Base-by-base conservation (phyloP, 176 grass and related monocot genomes). In the Rhynchospora pubera region DNA sequence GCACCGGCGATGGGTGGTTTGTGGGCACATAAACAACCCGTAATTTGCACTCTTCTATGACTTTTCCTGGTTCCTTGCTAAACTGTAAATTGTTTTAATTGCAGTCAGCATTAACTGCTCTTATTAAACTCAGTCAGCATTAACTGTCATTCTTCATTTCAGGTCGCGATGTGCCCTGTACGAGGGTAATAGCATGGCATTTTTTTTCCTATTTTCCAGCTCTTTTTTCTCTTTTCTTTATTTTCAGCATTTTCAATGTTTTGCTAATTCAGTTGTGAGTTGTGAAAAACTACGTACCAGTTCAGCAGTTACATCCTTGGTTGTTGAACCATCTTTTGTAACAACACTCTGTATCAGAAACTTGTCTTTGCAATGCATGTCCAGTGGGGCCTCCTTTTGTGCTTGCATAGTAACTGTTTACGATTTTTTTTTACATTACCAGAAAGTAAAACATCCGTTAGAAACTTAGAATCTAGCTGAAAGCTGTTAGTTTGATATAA, bases 291-390 rank as follows among this genome's bases (percentile, higher is more conserved):
- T 32, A 26, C 26, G 23, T 80, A 99, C 96, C 91, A 95, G 84
- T 88, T 90, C 79, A 2, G 89, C 83, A 39, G 73, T 89, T 85
- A 99, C 86, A 44, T 99, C 91, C 88, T 95, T 90, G 77, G 86
- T 19, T 43, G 86, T 87, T 14, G 71, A 87, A 87, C 87, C 86
- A 83, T 90, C 77, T 81, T 93, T 87, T 61, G 87, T 86, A 26
- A 84, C 83, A 71, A 99, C 87, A 84, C 91, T 95, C 88, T 99
- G 96, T 70, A 99, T 80, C 70, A 99, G 85, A 88, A 99, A 99
- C 84, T 95, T 99, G 53, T 99, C 96, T 84, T 91, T 99, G 85
- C 92, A 99, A 62, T 90, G 89, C 96, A 93, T 87, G 26, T 95
- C 90, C 34, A 82, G 18, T 79, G 91, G 96, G 83, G 87, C 80